These are phyloP conservation scores for Vitis hybrid DNA, from an alignment of 177 flowering plant genomes.

Conservation along the genomic window DNA sequence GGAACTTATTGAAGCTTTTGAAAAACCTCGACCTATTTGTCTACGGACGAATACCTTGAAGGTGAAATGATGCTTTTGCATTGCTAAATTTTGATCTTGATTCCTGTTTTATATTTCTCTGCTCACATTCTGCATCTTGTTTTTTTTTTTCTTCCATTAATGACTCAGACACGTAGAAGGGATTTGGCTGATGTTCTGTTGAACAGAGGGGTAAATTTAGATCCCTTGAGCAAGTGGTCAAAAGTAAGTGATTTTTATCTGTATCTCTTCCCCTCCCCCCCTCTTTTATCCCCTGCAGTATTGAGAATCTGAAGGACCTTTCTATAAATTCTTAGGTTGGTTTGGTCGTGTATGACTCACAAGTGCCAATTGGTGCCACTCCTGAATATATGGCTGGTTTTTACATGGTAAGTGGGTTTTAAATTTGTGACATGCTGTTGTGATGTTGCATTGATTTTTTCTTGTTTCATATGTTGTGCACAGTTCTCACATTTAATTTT, in stretches of 20 bases:
- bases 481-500: background rate
- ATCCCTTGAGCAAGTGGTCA: constrained; percentile 95
- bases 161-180: constrained; percentile 75
- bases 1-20: constrained; percentile 93
- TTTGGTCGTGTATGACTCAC: constrained; percentile 90
- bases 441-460: background rate
- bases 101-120: background rate
- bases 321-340: constrained; percentile 66
- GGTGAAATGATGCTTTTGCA: constrained; percentile 35
- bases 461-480: background rate
- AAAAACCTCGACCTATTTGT: constrained; percentile 85
- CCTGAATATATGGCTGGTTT: constrained; percentile 99
- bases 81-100: background rate
- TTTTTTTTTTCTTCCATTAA: background rate
- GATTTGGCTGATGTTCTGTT: constrained; percentile 88
- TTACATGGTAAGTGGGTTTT: constrained; percentile 65
- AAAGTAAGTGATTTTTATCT: constrained; percentile 50
- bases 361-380: constrained; percentile 98
- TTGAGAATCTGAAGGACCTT: background rate
- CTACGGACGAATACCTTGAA: constrained; percentile 87
- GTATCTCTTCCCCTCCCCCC: background rate
- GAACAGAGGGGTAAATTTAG: constrained; percentile 92
- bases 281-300: background rate
- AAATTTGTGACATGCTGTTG: background rate
- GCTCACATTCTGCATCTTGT: background rate